These are phyloP conservation scores for Tremella fuciformis DNA, from an alignment of 768 basidiomycete species.

Conservation along the genomic window DNA sequence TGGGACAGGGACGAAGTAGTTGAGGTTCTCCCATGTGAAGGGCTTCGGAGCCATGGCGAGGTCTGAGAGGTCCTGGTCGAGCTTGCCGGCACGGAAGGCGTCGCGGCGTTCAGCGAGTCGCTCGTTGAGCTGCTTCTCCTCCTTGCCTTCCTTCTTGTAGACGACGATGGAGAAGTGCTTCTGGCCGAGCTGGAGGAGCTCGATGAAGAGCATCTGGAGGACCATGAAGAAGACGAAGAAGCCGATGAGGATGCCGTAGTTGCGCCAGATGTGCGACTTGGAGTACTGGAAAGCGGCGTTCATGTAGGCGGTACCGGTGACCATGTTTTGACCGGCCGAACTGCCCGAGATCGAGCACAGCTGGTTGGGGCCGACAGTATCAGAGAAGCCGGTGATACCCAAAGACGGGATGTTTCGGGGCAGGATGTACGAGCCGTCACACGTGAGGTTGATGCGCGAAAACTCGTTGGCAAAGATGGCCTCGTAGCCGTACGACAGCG, in stretches of 20 bases:
- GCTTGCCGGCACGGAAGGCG: constrained; percentile 50
- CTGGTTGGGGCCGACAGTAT: constrained; percentile 57
- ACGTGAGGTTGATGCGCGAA: constrained; percentile 40
- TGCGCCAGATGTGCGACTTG: constrained; percentile 48
- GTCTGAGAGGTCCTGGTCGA: constrained; percentile 55
- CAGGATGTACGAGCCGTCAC: constrained; percentile 43
- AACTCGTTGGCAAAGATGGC: constrained; percentile 51
- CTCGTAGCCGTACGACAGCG: constrained; percentile 73
- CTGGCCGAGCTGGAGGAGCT: constrained; percentile 39
- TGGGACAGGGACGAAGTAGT: constrained; percentile 58
- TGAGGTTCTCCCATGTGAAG: constrained; percentile 70
- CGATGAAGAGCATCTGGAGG: constrained; percentile 62
- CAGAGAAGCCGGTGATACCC: constrained; percentile 35
- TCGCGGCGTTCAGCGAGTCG: constrained; percentile 57
- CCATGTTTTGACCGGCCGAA: constrained; percentile 59
- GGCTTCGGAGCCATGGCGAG: constrained; percentile 54
- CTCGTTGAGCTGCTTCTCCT: constrained; percentile 55
- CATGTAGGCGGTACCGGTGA: constrained; percentile 63
- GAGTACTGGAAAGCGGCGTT: constrained; percentile 55
- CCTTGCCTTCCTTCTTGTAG: constrained; percentile 62
- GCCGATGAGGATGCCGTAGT: constrained; percentile 65
- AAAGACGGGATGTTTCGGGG: constrained; percentile 40
- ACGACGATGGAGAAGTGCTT: constrained; percentile 55
- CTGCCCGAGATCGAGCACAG: constrained; percentile 75
- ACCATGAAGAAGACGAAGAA: constrained; percentile 70